phyloP scores from a whole-genome alignment of 2,329 filamentous ascomycete species.

The Trichoderma harzianum region DNA sequence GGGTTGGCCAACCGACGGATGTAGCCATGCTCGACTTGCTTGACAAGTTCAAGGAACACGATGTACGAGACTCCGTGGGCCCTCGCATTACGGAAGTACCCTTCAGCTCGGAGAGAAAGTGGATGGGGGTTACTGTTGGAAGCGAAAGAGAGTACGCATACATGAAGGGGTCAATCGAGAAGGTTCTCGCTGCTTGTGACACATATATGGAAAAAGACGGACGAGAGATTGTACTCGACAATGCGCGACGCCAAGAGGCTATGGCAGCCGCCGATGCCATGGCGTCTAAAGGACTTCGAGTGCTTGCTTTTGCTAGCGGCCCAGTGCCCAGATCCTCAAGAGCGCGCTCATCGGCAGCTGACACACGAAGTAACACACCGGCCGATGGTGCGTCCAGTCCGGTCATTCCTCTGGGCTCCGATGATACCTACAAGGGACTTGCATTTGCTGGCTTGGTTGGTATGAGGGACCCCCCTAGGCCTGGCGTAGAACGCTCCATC shows the following conservation, averaged over 20 bases:
- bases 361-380: constrained; percentile 52
- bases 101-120: constrained; percentile 96
- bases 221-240: constrained; percentile 80
- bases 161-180: constrained; percentile 92
- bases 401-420: constrained; percentile 44
- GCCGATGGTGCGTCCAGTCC: constrained; percentile 38
- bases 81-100: constrained; percentile 79
- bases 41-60: constrained; percentile 86
- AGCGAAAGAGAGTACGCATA: constrained; percentile 78
- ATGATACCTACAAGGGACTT: constrained; percentile 77
- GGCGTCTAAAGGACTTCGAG: constrained; percentile 84
- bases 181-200: constrained; percentile 80
- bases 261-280: constrained; percentile 77
- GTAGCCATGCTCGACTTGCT: constrained; percentile 94
- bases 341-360: constrained; percentile 35
- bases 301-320: constrained; percentile 91
- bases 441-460: constrained; percentile 90
- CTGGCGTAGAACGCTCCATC: constrained; percentile 86
- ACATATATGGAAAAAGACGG: constrained; percentile 86
- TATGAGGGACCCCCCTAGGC: constrained; percentile 94
- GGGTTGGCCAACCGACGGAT: constrained; percentile 96
- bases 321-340: constrained; percentile 50
- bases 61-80: constrained; percentile 84
- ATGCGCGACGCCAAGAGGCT: constrained; percentile 68
- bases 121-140: constrained; percentile 94